A percentile compares a stretch with the other conserved stretches of the same genome.
Conservation (phyloP, 305 asterid species). For the Nicotiana rustica region DNA sequence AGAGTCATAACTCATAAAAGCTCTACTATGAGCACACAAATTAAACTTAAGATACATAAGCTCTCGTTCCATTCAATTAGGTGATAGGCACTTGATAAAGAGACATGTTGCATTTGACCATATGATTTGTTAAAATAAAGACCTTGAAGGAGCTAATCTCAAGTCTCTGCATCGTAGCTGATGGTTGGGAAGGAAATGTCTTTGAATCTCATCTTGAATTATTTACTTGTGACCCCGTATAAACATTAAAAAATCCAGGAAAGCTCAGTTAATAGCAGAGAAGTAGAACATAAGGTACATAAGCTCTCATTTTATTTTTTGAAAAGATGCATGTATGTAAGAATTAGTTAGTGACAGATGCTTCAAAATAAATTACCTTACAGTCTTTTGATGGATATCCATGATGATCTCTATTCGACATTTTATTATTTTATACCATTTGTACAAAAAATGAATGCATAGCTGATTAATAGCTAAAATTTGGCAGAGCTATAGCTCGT, state of each 20-base stretch:
- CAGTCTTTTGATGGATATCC: neutral
- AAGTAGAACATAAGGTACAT: neutral
- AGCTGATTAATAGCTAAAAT: neutral
- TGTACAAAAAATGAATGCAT: neutral
- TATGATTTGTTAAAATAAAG: neutral
- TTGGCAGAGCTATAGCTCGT: neutral
- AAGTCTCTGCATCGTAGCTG: neutral
- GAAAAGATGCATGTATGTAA: neutral
- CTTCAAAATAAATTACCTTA: neutral
- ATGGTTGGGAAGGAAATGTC: neutral
- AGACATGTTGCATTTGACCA: neutral
- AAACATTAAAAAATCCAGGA: neutral
- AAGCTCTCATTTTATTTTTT: neutral
- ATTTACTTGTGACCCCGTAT: neutral
- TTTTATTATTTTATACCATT: neutral
- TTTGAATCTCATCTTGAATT: neutral
- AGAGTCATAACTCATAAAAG: neutral
- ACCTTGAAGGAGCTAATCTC: neutral
- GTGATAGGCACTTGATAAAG: neutral
- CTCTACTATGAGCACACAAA: neutral
- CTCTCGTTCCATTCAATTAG: neutral
- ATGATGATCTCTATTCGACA: neutral
- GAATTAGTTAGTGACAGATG: neutral
- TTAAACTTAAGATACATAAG: neutral
- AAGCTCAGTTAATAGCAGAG: neutral